Evolutionary conservation across 169 alveolate species (phyloP), one percentile per base, ranked within the genome.

Genomic region (Plasmodium berghei): DNA sequence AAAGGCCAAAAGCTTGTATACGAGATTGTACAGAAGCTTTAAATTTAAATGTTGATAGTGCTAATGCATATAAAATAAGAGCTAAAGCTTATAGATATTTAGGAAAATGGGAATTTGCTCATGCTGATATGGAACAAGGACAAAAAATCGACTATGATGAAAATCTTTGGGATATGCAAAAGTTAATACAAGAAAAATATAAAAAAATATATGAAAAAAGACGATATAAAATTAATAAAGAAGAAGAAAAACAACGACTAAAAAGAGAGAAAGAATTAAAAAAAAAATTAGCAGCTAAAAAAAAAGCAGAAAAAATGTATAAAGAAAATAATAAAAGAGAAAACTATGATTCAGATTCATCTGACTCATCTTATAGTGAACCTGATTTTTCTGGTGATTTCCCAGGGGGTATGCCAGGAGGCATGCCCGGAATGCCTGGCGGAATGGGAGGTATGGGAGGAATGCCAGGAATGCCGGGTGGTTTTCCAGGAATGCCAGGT

Each of bases 141-240:
- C 96, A 93, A 52, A 93, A 92, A 89, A 72, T 93, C 26, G 96
- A 93, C 72, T 93, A 90, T 80, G 96, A 93, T 74, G 96, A 93
- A 20, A 90, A 64, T 16, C 56, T 93, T 10, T 93, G 96, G 96
- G 96, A 93, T 6, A 80, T 93, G 92, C 96, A 93, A 66, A 93
- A 93, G 64, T 72, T 93, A 40, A 93, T 93, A 14, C 95, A 91
- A 49, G 93, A 92, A 87, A 93, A 89, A 87, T 93, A 74, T 88
- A 90, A 87, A 73, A 92, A 85, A 59, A 91, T 93, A 55, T 92
- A 93, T 56, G 96, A 91, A 26, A 87, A 88, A 55, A 91, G 93
- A 42, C 58, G 94, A 55, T 67, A 67, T 75, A 74, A 69, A 64
- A 83, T 73, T n/a, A 61, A 61, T 66, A 63, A 73, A 88, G 95